Evolutionary conservation across 345 rosid genomes (phyloP).

Genomic region (Brassica juncea): DNA sequence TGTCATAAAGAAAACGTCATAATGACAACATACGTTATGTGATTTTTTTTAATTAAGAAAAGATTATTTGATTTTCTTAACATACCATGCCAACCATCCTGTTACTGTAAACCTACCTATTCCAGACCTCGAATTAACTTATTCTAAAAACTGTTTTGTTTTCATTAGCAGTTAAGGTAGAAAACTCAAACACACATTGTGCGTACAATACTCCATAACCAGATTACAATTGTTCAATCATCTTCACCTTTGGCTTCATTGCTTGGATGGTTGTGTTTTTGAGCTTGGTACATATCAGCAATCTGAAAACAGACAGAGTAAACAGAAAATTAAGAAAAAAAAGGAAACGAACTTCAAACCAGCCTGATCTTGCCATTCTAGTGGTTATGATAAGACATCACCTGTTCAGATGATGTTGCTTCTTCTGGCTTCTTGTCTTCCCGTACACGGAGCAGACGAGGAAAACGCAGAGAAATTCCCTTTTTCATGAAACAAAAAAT

Average conservation of each 20-base stretch:
- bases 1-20: not conserved
- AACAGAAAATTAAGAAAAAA: not conserved
- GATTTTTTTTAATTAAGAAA: not conserved
- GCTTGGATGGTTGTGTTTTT: conserved; percentile 65
- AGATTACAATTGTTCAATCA: conserved; percentile 46
- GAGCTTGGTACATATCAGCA: conserved; percentile 83
- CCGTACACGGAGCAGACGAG: conserved; percentile 77
- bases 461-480: conserved; percentile 87
- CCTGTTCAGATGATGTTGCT: conserved; percentile 87
- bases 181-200: conserved; percentile 11
- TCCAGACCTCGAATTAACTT: no score
- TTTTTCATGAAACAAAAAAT: conserved; percentile 34
- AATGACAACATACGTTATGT: not conserved
- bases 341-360: not conserved
- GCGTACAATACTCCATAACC: not conserved
- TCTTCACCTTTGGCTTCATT: conserved; percentile 61
- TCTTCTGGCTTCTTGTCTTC: conserved; percentile 84
- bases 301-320: conserved; percentile 49
- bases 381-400: conserved; percentile 35
- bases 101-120: no score
- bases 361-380: conserved; percentile 5
- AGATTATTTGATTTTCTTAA: not conserved
- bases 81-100: no score
- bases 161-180: not conserved
- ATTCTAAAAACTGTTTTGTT: no score